Base-by-base conservation (phyloP, 495 filamentous ascomycete species). In the Talaromyces wortmannii region DNA sequence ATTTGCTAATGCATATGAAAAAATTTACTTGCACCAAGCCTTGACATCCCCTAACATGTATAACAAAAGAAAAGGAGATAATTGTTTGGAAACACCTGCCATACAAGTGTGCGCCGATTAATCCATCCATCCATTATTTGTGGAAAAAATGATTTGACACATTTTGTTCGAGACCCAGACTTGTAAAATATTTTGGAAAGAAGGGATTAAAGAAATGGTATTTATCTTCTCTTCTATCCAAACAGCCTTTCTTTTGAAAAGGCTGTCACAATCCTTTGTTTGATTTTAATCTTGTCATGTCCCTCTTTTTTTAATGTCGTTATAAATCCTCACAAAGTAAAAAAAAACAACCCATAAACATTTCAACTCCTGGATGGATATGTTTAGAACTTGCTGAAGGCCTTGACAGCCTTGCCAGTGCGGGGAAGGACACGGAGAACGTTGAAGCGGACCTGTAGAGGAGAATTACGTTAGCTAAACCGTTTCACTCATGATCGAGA, bases 401-500 rank as follows among this genome's bases (percentile, higher is more conserved):
- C 72, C 90, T 99, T 99, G 76, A 97, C 91, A 59, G 83, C 81
- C 85, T 97, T 96, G 73, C 92, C 92, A 60, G 92, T 96, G 71
- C 89, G 84, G 70, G 94, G 94, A 65, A 96, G 87, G 58, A 97
- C 94, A 67, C 92, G 91, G 67, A 98, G 88, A 67, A 92, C 88
- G 81, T 99, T 99, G 90, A 99, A 99, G 63, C 94, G 94, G 63
- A 98, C 89, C 92, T 97, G 55, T 55, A 53, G 48, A 52, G 48
- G 13, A 10, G 15, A 43, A 52, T 4, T 29, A 8, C n/a, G 13
- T 53, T 45, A 50, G 47, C n/a, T 5, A 50, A 15, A 23, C n/a
- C 6, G 13, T 15, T 31, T 3, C 15, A 50, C 6, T 23, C 23
- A 31, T 13, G 8, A 40, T 40, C 36, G 36, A 40, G 13, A 23